Conservation (phyloP, 352 stramenopile genomes). For the Phytopythium vexans region DNA sequence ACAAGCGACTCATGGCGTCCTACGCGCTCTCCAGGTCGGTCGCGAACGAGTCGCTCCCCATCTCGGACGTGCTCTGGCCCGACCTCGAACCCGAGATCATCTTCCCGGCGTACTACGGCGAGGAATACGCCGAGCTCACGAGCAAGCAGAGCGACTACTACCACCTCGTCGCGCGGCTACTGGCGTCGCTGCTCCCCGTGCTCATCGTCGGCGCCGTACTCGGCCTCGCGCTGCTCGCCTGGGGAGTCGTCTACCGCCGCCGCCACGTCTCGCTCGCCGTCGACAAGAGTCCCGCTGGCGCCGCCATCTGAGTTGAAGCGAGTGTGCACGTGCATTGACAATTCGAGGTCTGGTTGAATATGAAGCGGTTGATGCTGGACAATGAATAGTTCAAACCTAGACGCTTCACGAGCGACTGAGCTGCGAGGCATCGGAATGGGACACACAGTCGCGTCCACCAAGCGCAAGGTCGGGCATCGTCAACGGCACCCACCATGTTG, state of each 20-base stretch:
- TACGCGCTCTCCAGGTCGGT: constrained; percentile 45
- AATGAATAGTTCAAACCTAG: too few species aligned
- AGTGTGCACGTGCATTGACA: background rate
- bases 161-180: constrained; percentile 33
- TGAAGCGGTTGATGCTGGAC: background rate
- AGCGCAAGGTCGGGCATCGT: too few species aligned
- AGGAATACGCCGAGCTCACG: constrained; percentile 42
- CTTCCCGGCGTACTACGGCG: constrained; percentile 46
- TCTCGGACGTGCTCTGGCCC: constrained; percentile 64
- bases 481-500: too few species aligned
- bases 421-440: too few species aligned
- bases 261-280: constrained; percentile 20
- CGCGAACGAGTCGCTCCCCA: constrained; percentile 29
- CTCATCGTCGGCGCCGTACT: constrained; percentile 45
- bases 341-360: constrained; percentile 1
- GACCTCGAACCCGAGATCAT: constrained; percentile 47
- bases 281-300: constrained; percentile 13
- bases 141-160: constrained; percentile 31
- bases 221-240: constrained; percentile 26
- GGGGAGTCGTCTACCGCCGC: constrained; percentile 38
- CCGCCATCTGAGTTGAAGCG: constrained; percentile 6
- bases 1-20: constrained; percentile 64
- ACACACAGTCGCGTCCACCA: too few species aligned
- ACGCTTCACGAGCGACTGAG: too few species aligned
- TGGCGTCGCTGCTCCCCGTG: constrained; percentile 52